A percentile compares a stretch with the other conserved stretches of the same genome.
Evolutionary conservation across 2,329 filamentous ascomycete genomes (phyloP).

Genomic region (Exophiala oligosperma): DNA sequence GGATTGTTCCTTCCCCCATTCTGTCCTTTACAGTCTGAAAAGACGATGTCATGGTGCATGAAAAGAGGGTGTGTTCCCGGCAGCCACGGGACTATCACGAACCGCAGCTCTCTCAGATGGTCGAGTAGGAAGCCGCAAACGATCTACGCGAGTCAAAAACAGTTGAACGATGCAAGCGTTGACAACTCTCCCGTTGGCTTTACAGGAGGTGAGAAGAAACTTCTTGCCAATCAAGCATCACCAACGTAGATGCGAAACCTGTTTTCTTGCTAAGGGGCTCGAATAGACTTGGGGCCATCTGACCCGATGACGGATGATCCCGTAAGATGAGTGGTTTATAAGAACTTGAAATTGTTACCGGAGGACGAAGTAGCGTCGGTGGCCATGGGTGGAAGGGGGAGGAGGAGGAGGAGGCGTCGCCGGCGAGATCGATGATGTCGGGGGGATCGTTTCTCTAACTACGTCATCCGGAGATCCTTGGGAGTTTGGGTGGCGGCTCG

Average conservation of each 20-base stretch:
- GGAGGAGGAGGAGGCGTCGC: too few relatives aligned
- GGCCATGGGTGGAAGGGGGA: not conserved
- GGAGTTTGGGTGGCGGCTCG: too few relatives aligned
- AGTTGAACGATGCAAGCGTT: too few relatives aligned
- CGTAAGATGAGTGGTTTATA: not conserved
- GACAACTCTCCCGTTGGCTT: too few relatives aligned
- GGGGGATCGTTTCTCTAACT: too few relatives aligned
- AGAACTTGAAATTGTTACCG: not conserved
- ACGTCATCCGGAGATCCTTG: too few relatives aligned
- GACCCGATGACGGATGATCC: not conserved
- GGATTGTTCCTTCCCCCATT: too few relatives aligned
- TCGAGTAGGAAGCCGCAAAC: not conserved
- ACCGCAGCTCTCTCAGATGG: too few relatives aligned
- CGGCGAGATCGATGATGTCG: not conserved
- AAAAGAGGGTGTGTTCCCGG: too few relatives aligned
- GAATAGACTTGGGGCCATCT: not conserved
- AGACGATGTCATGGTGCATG: slow-evolving; percentile 8
- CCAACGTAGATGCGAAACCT: not conserved
- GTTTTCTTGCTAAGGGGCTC: not conserved
- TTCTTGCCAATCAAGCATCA: not conserved
- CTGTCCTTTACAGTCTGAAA: not conserved
- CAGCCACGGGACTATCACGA: too few relatives aligned
- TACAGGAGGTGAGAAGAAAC: too few relatives aligned
- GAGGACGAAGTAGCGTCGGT: not conserved
- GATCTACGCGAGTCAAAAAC: too few relatives aligned